A percentile compares a stretch with the other conserved stretches of the same genome.
phyloP scores from a whole-genome alignment of 176 grass and related monocot genomes.

The Paspalum vaginatum region DNA sequence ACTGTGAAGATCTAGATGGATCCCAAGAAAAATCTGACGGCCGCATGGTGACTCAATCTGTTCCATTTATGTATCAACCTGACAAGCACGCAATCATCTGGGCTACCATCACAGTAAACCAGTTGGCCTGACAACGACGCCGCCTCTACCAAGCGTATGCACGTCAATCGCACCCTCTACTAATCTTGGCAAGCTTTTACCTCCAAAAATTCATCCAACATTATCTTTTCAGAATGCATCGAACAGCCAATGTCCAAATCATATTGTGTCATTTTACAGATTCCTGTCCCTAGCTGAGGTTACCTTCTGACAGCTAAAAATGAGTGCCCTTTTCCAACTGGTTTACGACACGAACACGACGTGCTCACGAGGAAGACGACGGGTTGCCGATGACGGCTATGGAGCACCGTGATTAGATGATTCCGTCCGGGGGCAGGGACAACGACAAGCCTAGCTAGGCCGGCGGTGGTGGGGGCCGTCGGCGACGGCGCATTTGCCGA shows the following conservation, averaged over 20 bases:
- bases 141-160: neutral
- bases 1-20: neutral
- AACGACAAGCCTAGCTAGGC: constrained; percentile 52
- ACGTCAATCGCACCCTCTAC: neutral
- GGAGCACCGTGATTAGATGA: constrained; percentile 5
- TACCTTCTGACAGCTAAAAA: neutral
- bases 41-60: neutral
- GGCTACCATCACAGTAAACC: constrained; percentile 1
- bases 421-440: neutral
- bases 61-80: neutral
- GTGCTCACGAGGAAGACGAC: constrained; percentile 11
- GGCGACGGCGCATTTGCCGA: constrained; percentile 15
- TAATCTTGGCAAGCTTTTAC: neutral
- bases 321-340: neutral
- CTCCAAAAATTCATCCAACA: neutral
- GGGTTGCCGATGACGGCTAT: constrained; percentile 15
- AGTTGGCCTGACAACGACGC: constrained; percentile 22
- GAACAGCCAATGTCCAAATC: neutral
- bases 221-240: neutral
- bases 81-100: constrained; percentile 4
- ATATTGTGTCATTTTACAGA: neutral
- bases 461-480: constrained; percentile 46
- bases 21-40: neutral
- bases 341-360: constrained; percentile 3
- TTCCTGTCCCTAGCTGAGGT: neutral